These are phyloP conservation scores for Pythium aquatile DNA, from an alignment of 352 stramenopile species.

Conservation along the genomic window DNA sequence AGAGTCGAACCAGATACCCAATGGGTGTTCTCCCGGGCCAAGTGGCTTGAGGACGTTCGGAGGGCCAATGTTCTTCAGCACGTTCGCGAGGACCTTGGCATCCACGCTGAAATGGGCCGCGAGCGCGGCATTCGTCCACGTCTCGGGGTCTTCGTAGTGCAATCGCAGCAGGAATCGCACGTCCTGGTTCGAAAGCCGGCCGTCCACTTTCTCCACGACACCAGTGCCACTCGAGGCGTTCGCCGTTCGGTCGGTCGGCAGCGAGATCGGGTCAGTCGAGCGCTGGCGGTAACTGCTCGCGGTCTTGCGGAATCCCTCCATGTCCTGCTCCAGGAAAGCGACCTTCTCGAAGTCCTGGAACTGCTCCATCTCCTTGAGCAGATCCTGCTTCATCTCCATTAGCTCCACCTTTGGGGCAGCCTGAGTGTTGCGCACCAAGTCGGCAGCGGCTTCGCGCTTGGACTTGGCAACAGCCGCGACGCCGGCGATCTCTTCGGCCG, in stretches of 20 bases:
- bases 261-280: constrained; percentile 37
- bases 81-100: constrained; percentile 30
- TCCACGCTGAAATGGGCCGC: constrained; percentile 53
- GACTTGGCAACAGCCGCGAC: constrained; percentile 3
- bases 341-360: constrained; percentile 63
- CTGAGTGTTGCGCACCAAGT: constrained; percentile 17
- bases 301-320: constrained; percentile 49
- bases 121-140: constrained; percentile 47
- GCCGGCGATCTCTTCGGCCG: constrained; percentile 14
- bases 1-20: constrained; percentile 55
- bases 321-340: constrained; percentile 43
- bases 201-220: constrained; percentile 33
- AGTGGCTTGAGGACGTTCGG: constrained; percentile 57
- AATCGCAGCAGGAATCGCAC: constrained; percentile 57
- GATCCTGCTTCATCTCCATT: constrained; percentile 54
- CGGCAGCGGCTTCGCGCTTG: constrained; percentile 6
- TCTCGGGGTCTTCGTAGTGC: constrained; percentile 57
- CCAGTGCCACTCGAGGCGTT: constrained; percentile 41
- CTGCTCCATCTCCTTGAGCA: constrained; percentile 48
- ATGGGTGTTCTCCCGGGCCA: constrained; percentile 45
- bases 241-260: constrained; percentile 55
- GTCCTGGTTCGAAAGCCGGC: constrained; percentile 53
- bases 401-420: constrained; percentile 29
- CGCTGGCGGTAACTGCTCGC: constrained; percentile 59
- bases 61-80: constrained; percentile 42